These are phyloP conservation scores for Penicillium sp. DNA, from an alignment of 2,329 filamentous ascomycete species.

Conservation along the genomic window DNA sequence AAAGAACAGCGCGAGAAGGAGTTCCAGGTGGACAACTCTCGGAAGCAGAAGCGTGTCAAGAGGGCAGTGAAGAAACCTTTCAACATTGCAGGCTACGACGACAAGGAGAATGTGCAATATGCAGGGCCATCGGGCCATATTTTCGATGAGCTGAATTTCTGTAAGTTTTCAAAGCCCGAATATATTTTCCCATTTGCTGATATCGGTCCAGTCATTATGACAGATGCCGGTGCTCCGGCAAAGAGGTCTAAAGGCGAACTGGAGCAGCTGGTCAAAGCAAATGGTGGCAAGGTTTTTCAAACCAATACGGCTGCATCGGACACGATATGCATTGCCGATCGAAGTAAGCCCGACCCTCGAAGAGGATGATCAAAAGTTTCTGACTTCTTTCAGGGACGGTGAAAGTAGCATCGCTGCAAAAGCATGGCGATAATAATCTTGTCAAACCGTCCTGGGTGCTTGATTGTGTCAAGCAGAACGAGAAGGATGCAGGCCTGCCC, in stretches of 20 bases:
- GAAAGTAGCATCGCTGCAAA: conserved; percentile 80
- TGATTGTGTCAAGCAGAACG: conserved; percentile 69
- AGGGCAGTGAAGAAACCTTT: conserved; percentile 66
- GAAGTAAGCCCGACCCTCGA: conserved; percentile 48
- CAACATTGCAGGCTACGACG: conserved; percentile 71
- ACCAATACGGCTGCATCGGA: conserved; percentile 62
- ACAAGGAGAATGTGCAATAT: conserved; percentile 52
- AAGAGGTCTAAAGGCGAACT: conserved; percentile 78
- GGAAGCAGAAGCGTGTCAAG: conserved; percentile 62
- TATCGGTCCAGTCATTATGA: conserved; percentile 61
- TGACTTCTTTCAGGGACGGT: conserved; percentile 54
- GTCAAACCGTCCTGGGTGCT: conserved; percentile 79
- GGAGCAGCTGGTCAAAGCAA: conserved; percentile 76
- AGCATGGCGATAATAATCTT: conserved; percentile 69
- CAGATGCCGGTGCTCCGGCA: conserved; percentile 67
- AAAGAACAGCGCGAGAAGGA: conserved; percentile 71
- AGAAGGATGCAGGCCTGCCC: conserved; percentile 54
- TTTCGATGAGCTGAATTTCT: conserved; percentile 78
- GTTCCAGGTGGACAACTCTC: conserved; percentile 68
- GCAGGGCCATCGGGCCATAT: conserved; percentile 61
- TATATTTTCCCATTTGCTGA: neutral
- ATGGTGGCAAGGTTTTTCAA: conserved; percentile 80
- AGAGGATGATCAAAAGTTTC: neutral
- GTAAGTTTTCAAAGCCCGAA: conserved; percentile 31
- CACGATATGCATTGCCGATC: conserved; percentile 77